Evolutionary conservation across 164 flowering plant species (phyloP).

Genomic region (Cinnamomum chago): DNA sequence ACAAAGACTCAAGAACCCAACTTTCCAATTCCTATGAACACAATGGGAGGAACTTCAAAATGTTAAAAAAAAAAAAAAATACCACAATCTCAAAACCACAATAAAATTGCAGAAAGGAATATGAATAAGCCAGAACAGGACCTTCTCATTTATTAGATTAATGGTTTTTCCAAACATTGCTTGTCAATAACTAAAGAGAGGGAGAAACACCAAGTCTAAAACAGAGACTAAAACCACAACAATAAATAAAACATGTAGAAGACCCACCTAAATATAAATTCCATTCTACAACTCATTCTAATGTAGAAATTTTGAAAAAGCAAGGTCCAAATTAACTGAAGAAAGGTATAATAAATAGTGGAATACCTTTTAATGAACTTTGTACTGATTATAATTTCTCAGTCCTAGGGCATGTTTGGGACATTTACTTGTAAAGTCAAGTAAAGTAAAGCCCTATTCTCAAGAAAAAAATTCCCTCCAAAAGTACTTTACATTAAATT

Average conservation of each 20-base stretch:
- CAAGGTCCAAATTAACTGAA: background rate
- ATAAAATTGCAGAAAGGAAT: background rate
- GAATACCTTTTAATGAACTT: too few relatives aligned
- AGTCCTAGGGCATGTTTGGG: too few relatives aligned
- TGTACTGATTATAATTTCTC: background rate
- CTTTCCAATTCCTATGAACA: background rate
- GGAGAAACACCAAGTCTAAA: background rate
- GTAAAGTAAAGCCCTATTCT: too few relatives aligned
- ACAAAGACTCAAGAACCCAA: conserved; percentile 2
- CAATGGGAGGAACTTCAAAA: background rate
- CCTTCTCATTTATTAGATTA: background rate
- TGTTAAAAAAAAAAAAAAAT: background rate
- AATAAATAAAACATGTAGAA: too few relatives aligned
- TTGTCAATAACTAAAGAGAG: background rate
- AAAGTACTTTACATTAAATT: too few relatives aligned
- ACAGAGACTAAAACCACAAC: background rate
- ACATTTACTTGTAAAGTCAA: too few relatives aligned
- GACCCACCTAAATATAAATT: background rate
- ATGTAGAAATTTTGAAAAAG: background rate
- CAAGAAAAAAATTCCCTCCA: too few relatives aligned
- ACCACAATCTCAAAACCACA: background rate
- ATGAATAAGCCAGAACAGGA: background rate
- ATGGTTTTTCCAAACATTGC: background rate
- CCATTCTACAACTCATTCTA: background rate
- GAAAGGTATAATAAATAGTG: background rate